A percentile compares a stretch with the other conserved stretches of the same genome.
Conservation (phyloP, 805 yeast genomes). For the Nakazawaea molendinolei region DNA sequence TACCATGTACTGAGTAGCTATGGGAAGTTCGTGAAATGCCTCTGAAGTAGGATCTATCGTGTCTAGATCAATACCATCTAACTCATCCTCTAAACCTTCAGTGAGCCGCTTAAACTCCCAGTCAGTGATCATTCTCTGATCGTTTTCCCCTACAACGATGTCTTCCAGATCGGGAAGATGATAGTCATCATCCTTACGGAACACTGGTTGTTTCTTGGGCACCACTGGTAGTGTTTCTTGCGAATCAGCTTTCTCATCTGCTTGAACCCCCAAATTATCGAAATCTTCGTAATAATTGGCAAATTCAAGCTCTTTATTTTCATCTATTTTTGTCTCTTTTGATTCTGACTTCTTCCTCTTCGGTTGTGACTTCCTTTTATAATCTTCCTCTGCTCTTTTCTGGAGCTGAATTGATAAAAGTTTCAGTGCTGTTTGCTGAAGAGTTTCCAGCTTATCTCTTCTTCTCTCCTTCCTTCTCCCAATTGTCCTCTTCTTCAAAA, state of each 20-base stretch:
- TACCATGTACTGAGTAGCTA: constrained; percentile 82
- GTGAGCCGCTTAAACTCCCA: constrained; percentile 63
- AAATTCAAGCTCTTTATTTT: constrained; percentile 20
- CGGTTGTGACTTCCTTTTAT: constrained; percentile 2
- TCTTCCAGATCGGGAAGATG: constrained; percentile 65
- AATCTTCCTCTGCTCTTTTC: constrained; percentile 32
- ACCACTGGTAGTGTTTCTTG: constrained; percentile 12
- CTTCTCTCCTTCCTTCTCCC: constrained; percentile 64
- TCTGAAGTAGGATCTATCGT: constrained; percentile 77
- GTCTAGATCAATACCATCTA: constrained; percentile 65
- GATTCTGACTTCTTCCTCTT: constrained; percentile 3
- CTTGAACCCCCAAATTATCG: constrained; percentile 1
- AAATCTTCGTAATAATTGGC: constrained; percentile 8
- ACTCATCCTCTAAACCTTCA: constrained; percentile 47
- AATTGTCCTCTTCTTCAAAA: constrained; percentile 73
- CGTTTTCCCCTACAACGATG: too few species aligned
- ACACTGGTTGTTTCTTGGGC: constrained; percentile 20
- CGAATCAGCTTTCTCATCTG: not conserved
- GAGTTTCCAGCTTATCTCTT: constrained; percentile 65
- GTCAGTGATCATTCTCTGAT: constrained; percentile 67
- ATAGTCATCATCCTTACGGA: constrained; percentile 69
- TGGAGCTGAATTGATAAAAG: constrained; percentile 77
- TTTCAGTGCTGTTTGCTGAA: constrained; percentile 70
- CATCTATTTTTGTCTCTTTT: constrained; percentile 17
- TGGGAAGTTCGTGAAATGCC: constrained; percentile 72